Evolutionary conservation across 1,284 basidiomycete genomes (phyloP).

Genomic region (Coniferiporia sulphurascens): DNA sequence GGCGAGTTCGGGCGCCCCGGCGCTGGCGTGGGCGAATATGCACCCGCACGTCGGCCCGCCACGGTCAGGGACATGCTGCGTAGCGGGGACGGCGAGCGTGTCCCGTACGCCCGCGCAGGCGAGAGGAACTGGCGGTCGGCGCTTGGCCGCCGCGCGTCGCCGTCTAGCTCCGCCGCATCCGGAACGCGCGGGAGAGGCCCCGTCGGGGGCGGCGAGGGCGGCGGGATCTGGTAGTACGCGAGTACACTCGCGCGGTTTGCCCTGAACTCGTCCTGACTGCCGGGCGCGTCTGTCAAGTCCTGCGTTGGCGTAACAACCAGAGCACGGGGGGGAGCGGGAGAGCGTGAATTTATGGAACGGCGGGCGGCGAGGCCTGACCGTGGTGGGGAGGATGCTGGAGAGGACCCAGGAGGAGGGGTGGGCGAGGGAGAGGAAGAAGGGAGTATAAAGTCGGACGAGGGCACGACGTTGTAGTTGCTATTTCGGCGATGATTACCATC

Average conservation of each 20-base stretch:
- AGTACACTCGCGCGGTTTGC: slow-evolving; percentile 13
- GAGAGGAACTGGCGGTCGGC: slow-evolving; percentile 2
- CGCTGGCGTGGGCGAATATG: neutral
- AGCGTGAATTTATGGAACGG: neutral
- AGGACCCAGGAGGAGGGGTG: neutral
- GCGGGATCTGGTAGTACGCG: slow-evolving; percentile 16
- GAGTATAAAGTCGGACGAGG: neutral
- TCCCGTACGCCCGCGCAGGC: neutral
- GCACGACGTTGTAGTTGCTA: neutral
- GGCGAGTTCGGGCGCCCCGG: slow-evolving; percentile 1
- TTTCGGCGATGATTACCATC: neutral
- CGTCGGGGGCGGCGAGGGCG: slow-evolving; percentile 17
- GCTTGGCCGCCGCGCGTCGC: neutral
- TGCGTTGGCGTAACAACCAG: slow-evolving; percentile 7
- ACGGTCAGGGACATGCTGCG: neutral
- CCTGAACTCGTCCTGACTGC: neutral
- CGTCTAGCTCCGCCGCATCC: neutral
- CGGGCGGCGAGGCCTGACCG: neutral
- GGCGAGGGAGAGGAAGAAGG: neutral
- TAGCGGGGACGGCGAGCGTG: slow-evolving; percentile 9
- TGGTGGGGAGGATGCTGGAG: neutral
- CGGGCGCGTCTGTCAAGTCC: slow-evolving; percentile 2
- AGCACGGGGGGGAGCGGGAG: neutral
- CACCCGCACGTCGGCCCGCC: neutral
- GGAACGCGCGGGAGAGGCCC: slow-evolving; percentile 10